A percentile compares a stretch with the other conserved stretches of the same genome.
Evolutionary conservation across 2,329 filamentous ascomycete genomes (phyloP).

Genomic region (Huntiella omanensis): DNA sequence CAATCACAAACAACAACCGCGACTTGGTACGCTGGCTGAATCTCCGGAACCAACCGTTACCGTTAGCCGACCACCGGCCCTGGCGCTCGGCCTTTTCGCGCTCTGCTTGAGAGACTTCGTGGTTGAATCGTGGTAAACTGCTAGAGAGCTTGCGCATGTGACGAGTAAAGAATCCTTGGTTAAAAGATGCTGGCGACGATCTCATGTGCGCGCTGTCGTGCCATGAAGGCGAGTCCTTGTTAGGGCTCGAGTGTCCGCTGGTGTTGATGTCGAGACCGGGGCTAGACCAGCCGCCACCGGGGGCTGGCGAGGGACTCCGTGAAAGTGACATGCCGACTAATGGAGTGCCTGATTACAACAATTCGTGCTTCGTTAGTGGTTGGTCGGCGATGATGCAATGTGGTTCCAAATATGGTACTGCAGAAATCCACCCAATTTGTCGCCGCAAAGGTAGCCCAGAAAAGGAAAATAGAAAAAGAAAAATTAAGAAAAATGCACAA

Average conservation of each 20-base stretch:
- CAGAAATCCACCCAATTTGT: neutral
- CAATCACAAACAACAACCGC: constrained; percentile 37
- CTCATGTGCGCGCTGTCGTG: constrained; percentile 8
- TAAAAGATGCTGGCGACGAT: constrained; percentile 61
- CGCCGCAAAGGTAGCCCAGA: no score
- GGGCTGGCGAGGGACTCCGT: constrained; percentile 69
- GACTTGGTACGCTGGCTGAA: constrained; percentile 48
- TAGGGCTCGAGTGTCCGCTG: constrained; percentile 51
- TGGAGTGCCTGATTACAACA: constrained; percentile 29
- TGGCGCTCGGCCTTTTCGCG: constrained; percentile 54
- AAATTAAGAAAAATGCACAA: neutral
- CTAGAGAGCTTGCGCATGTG: constrained; percentile 68
- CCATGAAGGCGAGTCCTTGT: constrained; percentile 9
- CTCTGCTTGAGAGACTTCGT: constrained; percentile 39
- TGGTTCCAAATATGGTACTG: neutral
- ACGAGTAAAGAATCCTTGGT: constrained; percentile 71
- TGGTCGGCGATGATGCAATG: neutral
- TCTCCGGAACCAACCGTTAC: constrained; percentile 29
- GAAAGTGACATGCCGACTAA: constrained; percentile 59
- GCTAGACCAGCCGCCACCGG: constrained; percentile 75
- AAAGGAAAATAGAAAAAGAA: neutral
- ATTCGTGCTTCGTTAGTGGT: constrained; percentile 4
- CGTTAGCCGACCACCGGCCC: constrained; percentile 24
- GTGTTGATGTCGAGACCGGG: constrained; percentile 53
- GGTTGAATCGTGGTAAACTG: constrained; percentile 55